Evolutionary conservation across 495 filamentous ascomycete species (phyloP), one percentile per base, ranked within the genome.

Genomic region (Aspergillus affinis): DNA sequence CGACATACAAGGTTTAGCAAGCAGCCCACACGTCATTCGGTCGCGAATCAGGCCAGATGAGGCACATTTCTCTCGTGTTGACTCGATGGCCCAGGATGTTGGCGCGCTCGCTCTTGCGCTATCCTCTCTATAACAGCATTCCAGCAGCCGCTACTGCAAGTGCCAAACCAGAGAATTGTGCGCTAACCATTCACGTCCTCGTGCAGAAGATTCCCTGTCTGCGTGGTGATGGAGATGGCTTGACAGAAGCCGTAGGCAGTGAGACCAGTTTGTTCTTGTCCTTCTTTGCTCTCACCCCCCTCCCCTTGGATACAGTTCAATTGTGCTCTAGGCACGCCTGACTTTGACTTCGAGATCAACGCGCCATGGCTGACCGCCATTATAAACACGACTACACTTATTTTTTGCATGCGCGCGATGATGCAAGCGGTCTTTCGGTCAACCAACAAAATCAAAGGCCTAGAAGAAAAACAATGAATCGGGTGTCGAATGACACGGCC

Each of bases 171-270:
- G 10, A 41, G 1, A 10, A 29, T 23, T 21, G 45, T 26, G 27
- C 45, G 45, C 15, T 18, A 48, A 47, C 27, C 55, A 32, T 51
- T 21, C 29, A 41, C 17, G 15, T 30, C 51, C 12, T 20, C n/a
- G 21, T 20, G 15, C 29, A 17, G 51, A 41, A 13, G 6, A n/a
- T 46, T 46, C 23, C 32, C n/a, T 23, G 19, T 46, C 30, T 55
- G 53, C 53, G 17, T 21, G 53, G 36, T 46, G 53, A 55, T 46
- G 20, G 20, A 55, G 30, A 45, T 55, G 53, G 53, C 30, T 55
- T 30, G 15, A 12, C 41, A 5, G 20, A n/a, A 6, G 23, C 3
- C 17, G 20, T 36, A 30, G 17, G 29, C 7, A 32, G 29, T 10
- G 10, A 32, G 29, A 6, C 29, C 29, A 8, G 23, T 26, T 26